Conservation (phyloP, 2,329 filamentous ascomycete species). For the Penicillium polonicum region DNA sequence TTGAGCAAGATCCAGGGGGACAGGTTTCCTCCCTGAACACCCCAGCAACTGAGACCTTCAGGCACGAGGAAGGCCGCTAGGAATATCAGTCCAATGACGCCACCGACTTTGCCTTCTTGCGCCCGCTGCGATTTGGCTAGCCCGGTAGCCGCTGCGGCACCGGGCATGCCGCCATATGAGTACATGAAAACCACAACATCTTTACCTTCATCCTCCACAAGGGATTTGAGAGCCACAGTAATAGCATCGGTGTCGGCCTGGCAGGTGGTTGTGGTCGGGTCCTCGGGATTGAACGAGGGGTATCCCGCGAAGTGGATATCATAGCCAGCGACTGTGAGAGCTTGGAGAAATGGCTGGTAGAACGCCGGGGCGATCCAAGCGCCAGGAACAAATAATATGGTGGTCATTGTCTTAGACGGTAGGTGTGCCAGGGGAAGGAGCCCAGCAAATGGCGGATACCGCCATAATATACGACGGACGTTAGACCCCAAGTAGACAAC, state of each 20-base stretch:
- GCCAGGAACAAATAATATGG: conserved; percentile 43
- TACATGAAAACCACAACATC: background rate
- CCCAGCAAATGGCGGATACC: too few species aligned
- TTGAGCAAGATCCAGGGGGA: conserved; percentile 28
- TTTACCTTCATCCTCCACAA: background rate
- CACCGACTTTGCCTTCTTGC: conserved; percentile 10
- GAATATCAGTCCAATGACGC: conserved; percentile 28
- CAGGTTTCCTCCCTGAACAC: conserved; percentile 23
- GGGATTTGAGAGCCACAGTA: background rate
- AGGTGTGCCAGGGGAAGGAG: background rate
- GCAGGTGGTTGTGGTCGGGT: conserved; percentile 32
- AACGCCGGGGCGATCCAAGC: conserved; percentile 40
- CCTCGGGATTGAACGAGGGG: conserved; percentile 24
- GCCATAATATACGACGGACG: too few species aligned
- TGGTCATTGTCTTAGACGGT: conserved; percentile 10
- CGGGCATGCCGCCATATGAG: background rate
- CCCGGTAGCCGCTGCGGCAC: background rate
- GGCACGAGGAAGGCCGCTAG: conserved; percentile 40
- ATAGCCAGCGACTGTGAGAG: conserved; percentile 34
- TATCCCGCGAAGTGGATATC: conserved; percentile 29
- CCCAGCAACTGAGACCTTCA: conserved; percentile 30
- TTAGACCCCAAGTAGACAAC: background rate
- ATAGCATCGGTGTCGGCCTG: conserved; percentile 36
- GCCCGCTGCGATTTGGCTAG: background rate
- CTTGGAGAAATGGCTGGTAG: conserved; percentile 34